A percentile compares a stretch with the other conserved stretches of the same genome.
Evolutionary conservation across 2,329 filamentous ascomycete species (phyloP).

Genomic region (Daldinia sp.): DNA sequence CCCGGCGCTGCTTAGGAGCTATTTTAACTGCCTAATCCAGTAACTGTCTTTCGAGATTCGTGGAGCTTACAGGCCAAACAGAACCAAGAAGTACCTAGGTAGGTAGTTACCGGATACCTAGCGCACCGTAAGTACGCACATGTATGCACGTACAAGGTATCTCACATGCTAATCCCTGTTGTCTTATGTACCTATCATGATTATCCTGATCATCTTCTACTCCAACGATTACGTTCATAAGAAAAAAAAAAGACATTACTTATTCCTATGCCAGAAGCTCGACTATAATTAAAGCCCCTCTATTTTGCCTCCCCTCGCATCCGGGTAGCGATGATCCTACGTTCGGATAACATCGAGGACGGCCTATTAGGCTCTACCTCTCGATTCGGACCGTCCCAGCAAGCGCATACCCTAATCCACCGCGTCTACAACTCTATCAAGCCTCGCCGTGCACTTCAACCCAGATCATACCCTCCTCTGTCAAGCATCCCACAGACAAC

Average conservation of each 20-base stretch:
- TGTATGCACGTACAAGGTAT: background rate
- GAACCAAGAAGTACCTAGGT: too few relatives aligned
- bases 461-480: conserved; percentile 39
- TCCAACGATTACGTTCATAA: background rate
- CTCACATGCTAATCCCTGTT: background rate
- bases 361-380: conserved; percentile 4
- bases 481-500: conserved; percentile 51
- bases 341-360: conserved; percentile 5
- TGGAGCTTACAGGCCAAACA: background rate
- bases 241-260: too few relatives aligned
- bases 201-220: background rate
- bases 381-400: conserved; percentile 17
- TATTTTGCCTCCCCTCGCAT: background rate
- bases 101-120: too few relatives aligned
- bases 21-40: background rate
- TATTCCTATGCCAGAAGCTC: background rate
- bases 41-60: background rate
- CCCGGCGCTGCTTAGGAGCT: too few relatives aligned
- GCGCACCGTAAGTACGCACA: too few relatives aligned
- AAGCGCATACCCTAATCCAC: conserved; percentile 30
- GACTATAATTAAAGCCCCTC: too few relatives aligned
- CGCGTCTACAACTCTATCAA: conserved; percentile 32
- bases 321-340: background rate
- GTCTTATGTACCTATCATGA: background rate
- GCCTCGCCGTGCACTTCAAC: conserved; percentile 6